Base-by-base conservation (phyloP, 2,329 filamentous ascomycete species). In the Pseudocercospora crystallina region DNA sequence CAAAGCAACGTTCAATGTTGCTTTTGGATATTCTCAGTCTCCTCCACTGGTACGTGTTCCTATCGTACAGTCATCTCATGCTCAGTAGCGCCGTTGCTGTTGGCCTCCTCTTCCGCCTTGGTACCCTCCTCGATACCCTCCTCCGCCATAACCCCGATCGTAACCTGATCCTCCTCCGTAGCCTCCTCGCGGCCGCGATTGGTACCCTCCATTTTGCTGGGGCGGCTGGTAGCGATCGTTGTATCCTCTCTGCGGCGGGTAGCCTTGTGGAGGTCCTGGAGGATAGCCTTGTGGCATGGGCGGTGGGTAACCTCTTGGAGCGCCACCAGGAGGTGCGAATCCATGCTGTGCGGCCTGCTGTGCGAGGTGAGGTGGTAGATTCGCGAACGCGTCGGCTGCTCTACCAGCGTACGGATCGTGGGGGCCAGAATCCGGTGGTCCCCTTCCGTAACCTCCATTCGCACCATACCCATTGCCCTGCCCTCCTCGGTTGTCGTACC, bases 311-410 rank as follows among this genome's bases (percentile, higher is more conserved):
- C 40, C 54, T 44, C 49, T 45, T 15, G 43, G 56, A 29, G 55
- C 54, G 10, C 53, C 53, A 17, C 58, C 51, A 2, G 51, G 51
- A 26, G 60, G 59, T n/a, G 56, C 37, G 35, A 62, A 63, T 11
- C 66, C 66, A 45, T 68, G 65, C 43, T 61, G 60, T 8, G 65
- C 65, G 40, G 66, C 65, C 38, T 68, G 65, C 43, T 63, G 61
- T 10, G 65, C 65, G 8, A 68, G 63, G 37, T 65, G 66, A 5
- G 63, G 66, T 4, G 69, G 68, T 29, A 67, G 49, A 20, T 61
- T 59, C 13, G 58, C 50, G 40, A 65, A 65, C 10, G 55, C 60
- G 11, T 57, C 55, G 12, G 56, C 48, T 11, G 56, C 56, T 41
- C 54, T 55, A 17, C 40, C 43, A 11, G 50, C 43, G 14, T 58